Base-by-base conservation (phyloP, 2,329 filamentous ascomycete genomes). In the Periconia macrospinosa region DNA sequence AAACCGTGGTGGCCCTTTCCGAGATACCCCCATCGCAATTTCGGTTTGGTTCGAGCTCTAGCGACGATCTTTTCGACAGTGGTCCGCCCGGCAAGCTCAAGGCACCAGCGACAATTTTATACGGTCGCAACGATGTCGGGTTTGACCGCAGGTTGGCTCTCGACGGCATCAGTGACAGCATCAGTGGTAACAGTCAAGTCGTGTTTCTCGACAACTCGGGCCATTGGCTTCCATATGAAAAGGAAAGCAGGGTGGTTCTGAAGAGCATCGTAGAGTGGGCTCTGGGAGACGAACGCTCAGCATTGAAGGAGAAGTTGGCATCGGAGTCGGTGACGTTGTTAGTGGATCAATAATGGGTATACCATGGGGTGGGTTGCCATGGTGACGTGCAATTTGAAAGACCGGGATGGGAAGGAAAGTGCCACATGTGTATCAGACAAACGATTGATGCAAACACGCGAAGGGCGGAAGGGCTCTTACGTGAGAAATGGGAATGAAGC, bases 151-250 rank as follows among this genome's bases (percentile, higher is more conserved):
- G 72, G 13, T 67, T 86, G 27, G 78, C 75, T 23, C 65, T 85
- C 23, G 79, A 83, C 49, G 82, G 82, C 0, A 76, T 84, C 20
- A 73, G 73, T 1, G 79, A 82, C 49, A 83, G 81, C 57, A 73
- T 85, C 17, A 70, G 73, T 15, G 72, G 67, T 52, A 73, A 75
- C 19, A 83, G 81, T 51, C 79, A 83, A 60, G 74, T 84, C 3
- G 67, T 83, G 17, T 58, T 79, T 41, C 63, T 85, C 8, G 76
- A 80, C 3, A 65, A 71, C 9, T 77, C 76, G 11, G 82, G 80
- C 0, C 83, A 86, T 67, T 85, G 82, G 75, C 14, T 72, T 47
- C 78, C 81, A 2, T 58, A 81, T 41, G 81, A 84, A 62, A 63
- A 68, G 44, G 69, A 76, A 45, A 77, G 76, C 27, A 67, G 72